Evolutionary conservation across 2,329 filamentous ascomycete genomes (phyloP).

Genomic region (Colletotrichum higginsianum): DNA sequence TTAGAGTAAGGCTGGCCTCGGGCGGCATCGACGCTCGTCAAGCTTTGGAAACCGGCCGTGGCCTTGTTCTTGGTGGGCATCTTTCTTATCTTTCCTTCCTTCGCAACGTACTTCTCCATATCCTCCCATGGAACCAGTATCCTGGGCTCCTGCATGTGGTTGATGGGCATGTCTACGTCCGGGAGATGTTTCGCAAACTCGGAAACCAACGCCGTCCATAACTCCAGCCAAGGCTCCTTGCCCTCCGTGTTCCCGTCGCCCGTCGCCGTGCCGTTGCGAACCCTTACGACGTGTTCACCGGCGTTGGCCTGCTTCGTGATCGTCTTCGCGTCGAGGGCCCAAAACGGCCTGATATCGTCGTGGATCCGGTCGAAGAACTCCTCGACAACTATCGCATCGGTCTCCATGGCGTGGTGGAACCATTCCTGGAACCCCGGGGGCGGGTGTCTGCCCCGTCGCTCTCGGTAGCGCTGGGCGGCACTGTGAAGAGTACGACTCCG

Average conservation of each 20-base stretch:
- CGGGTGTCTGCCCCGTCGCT: conserved; percentile 70
- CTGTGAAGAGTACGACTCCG: conserved; percentile 65
- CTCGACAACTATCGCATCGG: conserved; percentile 71
- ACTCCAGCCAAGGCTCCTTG: conserved; percentile 61
- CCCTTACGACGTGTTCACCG: conserved; percentile 63
- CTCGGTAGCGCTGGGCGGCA: conserved; percentile 70
- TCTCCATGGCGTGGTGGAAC: conserved; percentile 67
- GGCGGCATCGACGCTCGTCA: conserved; percentile 54
- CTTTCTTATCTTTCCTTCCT: conserved; percentile 61
- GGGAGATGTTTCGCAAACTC: conserved; percentile 70
- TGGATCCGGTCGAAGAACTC: conserved; percentile 77
- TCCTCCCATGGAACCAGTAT: conserved; percentile 73
- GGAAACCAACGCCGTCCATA: conserved; percentile 64
- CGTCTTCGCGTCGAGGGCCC: conserved; percentile 65
- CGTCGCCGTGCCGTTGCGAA: conserved; percentile 61
- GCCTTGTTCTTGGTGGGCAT: conserved; percentile 60
- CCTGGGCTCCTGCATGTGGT: conserved; percentile 74
- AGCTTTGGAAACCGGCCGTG: conserved; percentile 60
- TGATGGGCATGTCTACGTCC: conserved; percentile 78
- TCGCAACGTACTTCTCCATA: conserved; percentile 64
- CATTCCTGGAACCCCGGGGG: conserved; percentile 76
- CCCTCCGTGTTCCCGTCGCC: conserved; percentile 56
- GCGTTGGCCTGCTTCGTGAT: conserved; percentile 56
- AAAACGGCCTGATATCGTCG: conserved; percentile 73
- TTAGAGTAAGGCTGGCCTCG: conserved; percentile 51